Evolutionary conservation across 129 eudicot species (phyloP), one percentile per base, ranked within the genome.

Genomic region (Helianthus tuberosus): DNA sequence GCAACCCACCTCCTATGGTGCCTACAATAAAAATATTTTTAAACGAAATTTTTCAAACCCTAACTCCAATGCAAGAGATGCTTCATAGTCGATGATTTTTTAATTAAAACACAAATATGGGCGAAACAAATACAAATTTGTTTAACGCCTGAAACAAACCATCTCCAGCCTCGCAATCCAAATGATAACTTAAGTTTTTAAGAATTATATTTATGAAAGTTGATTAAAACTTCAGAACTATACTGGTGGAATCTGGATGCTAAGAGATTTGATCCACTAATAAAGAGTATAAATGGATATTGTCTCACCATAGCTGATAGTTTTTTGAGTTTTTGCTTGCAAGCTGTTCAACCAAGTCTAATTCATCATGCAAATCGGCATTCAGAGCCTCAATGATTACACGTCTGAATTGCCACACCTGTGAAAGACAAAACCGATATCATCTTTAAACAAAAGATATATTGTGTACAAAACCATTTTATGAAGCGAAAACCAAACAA

Each of bases 1-100:
- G 96, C 99, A 83, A 91, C 81, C 99, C 99, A 95, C 80, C 99
- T 84, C 74, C 99, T 84, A 73, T 95, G 99, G 84, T 95, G 99
- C 99, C 99, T 95, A 78, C 64, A 86, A 25, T 60, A 77, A 75
- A 3, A 72, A 62, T 39, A 44, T n/a, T 3, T 50, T 43, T 66
- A 53, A 72, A 29, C 62, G 44, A 49, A 47, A 75, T 73, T 55
- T 32, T 32, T 55, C 27, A 64, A 20, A 16, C 32, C 51, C 71
- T 29, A 68, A 17, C 10, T 68, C 69, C 67, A 76, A 41, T 38
- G 3, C 50, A 53, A 52, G 57, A 43, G 73, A 14, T 32, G 65
- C 12, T 12, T 65, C 49, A 64, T 16, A 50, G 35, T 50, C 13
- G 35, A 74, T 62, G 14, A n/a, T 75, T 23, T 54, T 39, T 0